phyloP scores from a whole-genome alignment of 305 asterid species.

The Coffea humblotiana region DNA sequence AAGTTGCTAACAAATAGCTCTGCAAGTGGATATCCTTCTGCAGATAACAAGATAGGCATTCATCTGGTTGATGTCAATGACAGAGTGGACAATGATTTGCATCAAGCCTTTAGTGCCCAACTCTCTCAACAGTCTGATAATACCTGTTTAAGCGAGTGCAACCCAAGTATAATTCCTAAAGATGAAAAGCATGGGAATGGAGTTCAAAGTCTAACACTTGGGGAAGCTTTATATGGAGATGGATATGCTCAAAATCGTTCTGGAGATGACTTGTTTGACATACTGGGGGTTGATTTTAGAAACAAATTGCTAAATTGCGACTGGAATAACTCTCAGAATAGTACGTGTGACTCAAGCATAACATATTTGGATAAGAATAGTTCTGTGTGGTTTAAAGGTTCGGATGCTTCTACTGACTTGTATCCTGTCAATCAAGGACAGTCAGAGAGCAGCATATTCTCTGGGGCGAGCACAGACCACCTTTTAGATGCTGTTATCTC shows the following conservation, averaged over 20 bases:
- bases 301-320: constrained; percentile 49
- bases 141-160: constrained; percentile 24
- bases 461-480: constrained; percentile 45
- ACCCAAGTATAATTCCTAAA: constrained; percentile 19
- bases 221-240: constrained; percentile 30
- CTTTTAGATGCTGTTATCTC: constrained; percentile 76
- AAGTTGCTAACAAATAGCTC: constrained; percentile 16
- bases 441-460: constrained; percentile 51
- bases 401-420: constrained; percentile 35
- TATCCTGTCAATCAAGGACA: constrained; percentile 38
- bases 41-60: constrained; percentile 18
- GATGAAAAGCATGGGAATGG: constrained; percentile 27
- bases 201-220: constrained; percentile 17
- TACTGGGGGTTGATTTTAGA: constrained; percentile 81
- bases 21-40: constrained; percentile 16
- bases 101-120: constrained; percentile 26
- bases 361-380: constrained; percentile 30
- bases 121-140: constrained; percentile 16
- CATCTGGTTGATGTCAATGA: constrained; percentile 24
- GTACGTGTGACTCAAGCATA: constrained; percentile 32
- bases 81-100: constrained; percentile 28
- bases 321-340: constrained; percentile 39
- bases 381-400: constrained; percentile 30
- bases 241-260: constrained; percentile 31
- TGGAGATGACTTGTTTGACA: constrained; percentile 82